Conservation (phyloP, 2,329 filamentous ascomycete genomes). For the Penicillium freii region DNA sequence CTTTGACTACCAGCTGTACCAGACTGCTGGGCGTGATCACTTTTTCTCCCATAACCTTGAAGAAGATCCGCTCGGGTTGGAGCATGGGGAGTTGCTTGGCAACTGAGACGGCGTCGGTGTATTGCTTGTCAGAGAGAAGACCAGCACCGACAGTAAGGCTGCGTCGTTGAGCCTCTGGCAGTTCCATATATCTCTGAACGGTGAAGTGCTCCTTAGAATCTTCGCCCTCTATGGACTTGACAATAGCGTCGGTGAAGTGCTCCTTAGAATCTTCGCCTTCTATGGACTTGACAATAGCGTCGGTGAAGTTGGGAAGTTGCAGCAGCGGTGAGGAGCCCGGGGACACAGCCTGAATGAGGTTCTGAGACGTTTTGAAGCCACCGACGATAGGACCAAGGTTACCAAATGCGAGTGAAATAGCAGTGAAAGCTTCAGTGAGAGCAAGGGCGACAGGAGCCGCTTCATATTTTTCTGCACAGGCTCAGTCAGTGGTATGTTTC, state of each 20-base stretch:
- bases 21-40: constrained; percentile 89
- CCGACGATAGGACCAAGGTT: constrained; percentile 78
- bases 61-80: constrained; percentile 87
- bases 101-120: constrained; percentile 70
- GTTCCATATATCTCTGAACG: constrained; percentile 84
- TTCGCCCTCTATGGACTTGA: constrained; percentile 53
- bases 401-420: constrained; percentile 84
- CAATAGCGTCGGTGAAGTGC: constrained; percentile 65
- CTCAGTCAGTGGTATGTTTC: constrained; percentile 16
- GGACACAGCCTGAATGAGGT: constrained; percentile 82
- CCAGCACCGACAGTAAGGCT: constrained; percentile 66
- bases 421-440: constrained; percentile 80
- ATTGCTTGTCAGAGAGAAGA: constrained; percentile 73
- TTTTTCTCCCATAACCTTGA: constrained; percentile 95
- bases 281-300: constrained; percentile 50
- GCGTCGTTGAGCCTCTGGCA: constrained; percentile 72
- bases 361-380: constrained; percentile 78
- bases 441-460: constrained; percentile 81
- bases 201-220: constrained; percentile 69
- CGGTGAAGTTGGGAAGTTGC: constrained; percentile 84
- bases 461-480: constrained; percentile 69
- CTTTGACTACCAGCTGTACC: constrained; percentile 92
- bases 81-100: constrained; percentile 82
- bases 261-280: constrained; percentile 63
- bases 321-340: constrained; percentile 83